Conservation (phyloP, 2,329 filamentous ascomycete genomes). For the Passalora sequoiae region DNA sequence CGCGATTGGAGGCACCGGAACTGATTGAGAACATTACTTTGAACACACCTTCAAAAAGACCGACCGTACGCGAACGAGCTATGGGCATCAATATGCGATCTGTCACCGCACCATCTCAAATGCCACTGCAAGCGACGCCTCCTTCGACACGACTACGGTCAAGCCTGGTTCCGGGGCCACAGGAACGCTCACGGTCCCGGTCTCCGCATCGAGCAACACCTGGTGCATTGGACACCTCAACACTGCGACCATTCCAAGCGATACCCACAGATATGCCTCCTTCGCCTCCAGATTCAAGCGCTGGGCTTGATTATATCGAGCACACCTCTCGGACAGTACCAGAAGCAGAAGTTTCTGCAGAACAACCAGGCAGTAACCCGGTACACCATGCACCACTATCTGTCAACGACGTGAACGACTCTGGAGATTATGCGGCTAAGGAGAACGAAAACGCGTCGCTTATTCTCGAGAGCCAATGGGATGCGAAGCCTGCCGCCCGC, state of each 20-base stretch:
- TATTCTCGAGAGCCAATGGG: conserved; percentile 9
- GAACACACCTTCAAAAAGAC: conserved; percentile 16
- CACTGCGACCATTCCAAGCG: conserved; percentile 24
- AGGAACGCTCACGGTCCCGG: conserved; percentile 1
- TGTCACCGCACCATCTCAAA: conserved; percentile 38
- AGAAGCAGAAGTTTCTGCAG: conserved; percentile 1
- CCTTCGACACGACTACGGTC: conserved; percentile 33
- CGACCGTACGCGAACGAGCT: conserved; percentile 20
- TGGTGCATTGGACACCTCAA: conserved; percentile 8
- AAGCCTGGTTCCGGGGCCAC: conserved; percentile 26
- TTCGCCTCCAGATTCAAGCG: conserved; percentile 33
- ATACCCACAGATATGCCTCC: conserved; percentile 34
- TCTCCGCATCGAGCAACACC: conserved; percentile 2
- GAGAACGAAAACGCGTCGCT: conserved; percentile 1
- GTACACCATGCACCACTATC: neutral
- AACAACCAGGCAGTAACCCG: conserved; percentile 3
- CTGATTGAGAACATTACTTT: conserved; percentile 15
- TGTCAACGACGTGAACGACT: neutral
- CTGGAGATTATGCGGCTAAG: conserved; percentile 2
- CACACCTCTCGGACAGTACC: neutral
- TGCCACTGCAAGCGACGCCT: conserved; percentile 42
- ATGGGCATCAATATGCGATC: conserved; percentile 26
- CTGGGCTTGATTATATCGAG: conserved; percentile 23
- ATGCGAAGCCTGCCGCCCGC: conserved; percentile 6
- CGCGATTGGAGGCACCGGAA: conserved; percentile 11